A percentile compares a stretch with the other conserved stretches of the same genome.
Evolutionary conservation across 495 filamentous ascomycete genomes (phyloP).

Genomic region (Neohortaea acidophila): DNA sequence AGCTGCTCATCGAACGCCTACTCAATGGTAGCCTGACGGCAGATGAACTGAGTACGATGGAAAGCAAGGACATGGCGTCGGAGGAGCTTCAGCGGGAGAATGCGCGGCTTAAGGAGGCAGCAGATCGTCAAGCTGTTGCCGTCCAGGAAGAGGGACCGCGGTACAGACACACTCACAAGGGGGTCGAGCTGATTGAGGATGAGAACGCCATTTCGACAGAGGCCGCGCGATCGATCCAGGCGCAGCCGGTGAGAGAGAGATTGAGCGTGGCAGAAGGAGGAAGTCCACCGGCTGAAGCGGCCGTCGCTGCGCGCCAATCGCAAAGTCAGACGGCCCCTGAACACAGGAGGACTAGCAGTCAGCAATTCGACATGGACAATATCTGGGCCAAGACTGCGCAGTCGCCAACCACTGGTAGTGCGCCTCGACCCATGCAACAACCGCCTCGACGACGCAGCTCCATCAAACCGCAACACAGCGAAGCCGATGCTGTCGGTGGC

Average conservation of each 20-base stretch:
- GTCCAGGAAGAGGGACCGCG: conserved; percentile 66
- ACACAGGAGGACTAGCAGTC: conserved; percentile 3
- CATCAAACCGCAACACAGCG: conserved; percentile 27
- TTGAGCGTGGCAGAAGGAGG: conserved; percentile 4
- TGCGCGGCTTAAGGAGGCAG: conserved; percentile 57
- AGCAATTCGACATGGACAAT: conserved; percentile 52
- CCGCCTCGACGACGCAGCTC: conserved; percentile 37
- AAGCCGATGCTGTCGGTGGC: conserved; percentile 30
- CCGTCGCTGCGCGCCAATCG: background rate
- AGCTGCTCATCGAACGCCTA: conserved; percentile 58
- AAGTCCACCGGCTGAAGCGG: background rate
- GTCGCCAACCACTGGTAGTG: conserved; percentile 31
- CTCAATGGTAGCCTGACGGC: conserved; percentile 54
- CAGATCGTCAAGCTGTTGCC: conserved; percentile 77
- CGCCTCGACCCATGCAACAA: conserved; percentile 19
- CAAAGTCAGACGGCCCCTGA: background rate
- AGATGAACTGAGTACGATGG: conserved; percentile 65
- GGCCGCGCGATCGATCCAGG: conserved; percentile 6
- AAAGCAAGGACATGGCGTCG: conserved; percentile 72
- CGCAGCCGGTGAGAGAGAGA: conserved; percentile 11
- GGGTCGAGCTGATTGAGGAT: conserved; percentile 75
- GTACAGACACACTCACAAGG: conserved; percentile 84
- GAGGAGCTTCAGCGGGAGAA: conserved; percentile 72
- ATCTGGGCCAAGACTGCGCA: conserved; percentile 49
- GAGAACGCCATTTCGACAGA: conserved; percentile 28